Percentiles rank a stretch among this genome's conserved stretches.
phyloP scores from a whole-genome alignment of 306 rosid species.

The Pyrus communis region DNA sequence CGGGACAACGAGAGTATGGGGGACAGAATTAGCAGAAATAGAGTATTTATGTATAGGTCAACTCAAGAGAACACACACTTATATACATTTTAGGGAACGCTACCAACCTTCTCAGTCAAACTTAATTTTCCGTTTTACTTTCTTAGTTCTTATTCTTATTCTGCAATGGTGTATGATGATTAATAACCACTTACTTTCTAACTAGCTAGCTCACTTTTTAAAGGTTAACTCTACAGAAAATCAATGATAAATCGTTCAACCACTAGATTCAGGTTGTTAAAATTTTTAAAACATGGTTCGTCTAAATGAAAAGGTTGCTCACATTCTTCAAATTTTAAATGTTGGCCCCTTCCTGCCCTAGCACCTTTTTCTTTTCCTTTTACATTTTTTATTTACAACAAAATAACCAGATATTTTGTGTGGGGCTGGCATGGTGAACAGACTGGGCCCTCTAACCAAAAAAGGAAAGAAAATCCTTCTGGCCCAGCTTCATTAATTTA shows the following conservation, averaged over 20 bases:
- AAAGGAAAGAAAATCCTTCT: neutral
- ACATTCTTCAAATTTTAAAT: neutral
- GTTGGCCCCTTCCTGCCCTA: neutral
- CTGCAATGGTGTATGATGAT: neutral
- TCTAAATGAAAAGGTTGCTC: neutral
- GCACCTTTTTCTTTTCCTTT: neutral
- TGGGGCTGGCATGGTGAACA: neutral
- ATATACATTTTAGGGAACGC: neutral
- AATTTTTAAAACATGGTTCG: too few species aligned
- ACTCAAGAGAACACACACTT: neutral
- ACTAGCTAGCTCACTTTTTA: too few species aligned
- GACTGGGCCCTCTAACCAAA: neutral
- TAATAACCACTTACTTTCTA: too few species aligned
- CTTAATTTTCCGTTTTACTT: neutral
- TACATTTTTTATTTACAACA: neutral
- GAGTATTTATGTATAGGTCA: slow-evolving; percentile 28
- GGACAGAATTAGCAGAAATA: slow-evolving; percentile 18
- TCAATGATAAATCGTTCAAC: too few species aligned
- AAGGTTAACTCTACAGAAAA: neutral
- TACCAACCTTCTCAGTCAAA: too few species aligned
- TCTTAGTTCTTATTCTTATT: too few species aligned
- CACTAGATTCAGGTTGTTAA: too few species aligned
- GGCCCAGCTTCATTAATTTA: neutral
- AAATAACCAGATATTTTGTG: neutral
- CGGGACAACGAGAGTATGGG: slow-evolving; percentile 35